A percentile compares a stretch with the other conserved stretches of the same genome.
Conservation (phyloP, 2,329 filamentous ascomycete genomes). For the Cladophialophora exuberans region DNA sequence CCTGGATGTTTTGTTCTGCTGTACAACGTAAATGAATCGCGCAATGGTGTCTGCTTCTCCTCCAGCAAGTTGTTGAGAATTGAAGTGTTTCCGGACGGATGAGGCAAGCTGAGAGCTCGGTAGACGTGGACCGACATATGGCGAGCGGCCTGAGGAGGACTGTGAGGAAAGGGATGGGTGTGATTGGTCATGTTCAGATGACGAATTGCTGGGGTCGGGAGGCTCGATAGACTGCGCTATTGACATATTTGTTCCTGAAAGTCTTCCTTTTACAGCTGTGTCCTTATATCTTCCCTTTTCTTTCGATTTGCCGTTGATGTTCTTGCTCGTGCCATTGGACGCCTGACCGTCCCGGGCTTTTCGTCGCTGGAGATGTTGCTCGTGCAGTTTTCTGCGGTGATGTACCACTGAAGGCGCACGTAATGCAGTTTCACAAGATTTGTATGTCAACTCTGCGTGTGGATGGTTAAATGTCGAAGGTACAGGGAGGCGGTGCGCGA, state of each 20-base stretch:
- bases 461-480: constrained; percentile 48
- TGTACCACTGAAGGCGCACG: constrained; percentile 50
- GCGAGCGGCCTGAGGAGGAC: constrained; percentile 12
- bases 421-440: constrained; percentile 47
- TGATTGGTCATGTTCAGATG: constrained; percentile 10
- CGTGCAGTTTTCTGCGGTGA: constrained; percentile 36
- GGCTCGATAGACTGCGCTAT: constrained; percentile 24
- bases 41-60: constrained; percentile 53
- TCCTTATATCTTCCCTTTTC: constrained; percentile 20
- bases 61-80: constrained; percentile 44
- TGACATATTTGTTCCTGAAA: constrained; percentile 9
- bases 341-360: constrained; percentile 22
- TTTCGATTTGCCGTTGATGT: constrained; percentile 13
- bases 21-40: constrained; percentile 53
- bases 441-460: constrained; percentile 52
- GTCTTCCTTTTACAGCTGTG: constrained; percentile 1
- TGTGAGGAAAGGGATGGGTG: constrained; percentile 12
- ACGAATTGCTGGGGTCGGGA: constrained; percentile 15
- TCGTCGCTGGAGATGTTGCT: constrained; percentile 28
- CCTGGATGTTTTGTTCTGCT: constrained; percentile 39
- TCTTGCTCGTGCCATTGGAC: constrained; percentile 17
- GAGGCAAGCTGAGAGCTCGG: constrained; percentile 38
- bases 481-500: constrained; percentile 50
- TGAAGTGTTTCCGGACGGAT: constrained; percentile 52
- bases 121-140: constrained; percentile 19